phyloP scores from a whole-genome alignment of 2,329 filamentous ascomycete species.

The Zymoseptoria passerinii region DNA sequence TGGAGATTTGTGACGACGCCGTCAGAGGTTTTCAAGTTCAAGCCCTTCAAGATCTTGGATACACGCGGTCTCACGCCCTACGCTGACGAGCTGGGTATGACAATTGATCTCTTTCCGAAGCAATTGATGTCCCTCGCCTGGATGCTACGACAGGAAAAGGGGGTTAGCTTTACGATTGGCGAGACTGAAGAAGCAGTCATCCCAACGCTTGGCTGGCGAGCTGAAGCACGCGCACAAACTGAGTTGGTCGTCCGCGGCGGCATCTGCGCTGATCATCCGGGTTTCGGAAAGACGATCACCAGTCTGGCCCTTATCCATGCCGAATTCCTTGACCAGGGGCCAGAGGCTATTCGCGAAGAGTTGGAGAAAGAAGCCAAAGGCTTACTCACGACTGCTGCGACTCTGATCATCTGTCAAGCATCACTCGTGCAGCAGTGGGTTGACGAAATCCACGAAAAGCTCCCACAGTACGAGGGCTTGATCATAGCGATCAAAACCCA shows the following conservation, averaged over 20 bases:
- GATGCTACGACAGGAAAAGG: slow-evolving; percentile 50
- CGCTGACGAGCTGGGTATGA: slow-evolving; percentile 22
- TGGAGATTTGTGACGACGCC: slow-evolving; percentile 22
- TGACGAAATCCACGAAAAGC: slow-evolving; percentile 41
- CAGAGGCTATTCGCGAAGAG: slow-evolving; percentile 1
- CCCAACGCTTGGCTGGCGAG: slow-evolving; percentile 41
- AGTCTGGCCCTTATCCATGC: slow-evolving; percentile 49
- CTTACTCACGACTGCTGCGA: slow-evolving; percentile 45
- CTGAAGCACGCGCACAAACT: slow-evolving; percentile 45
- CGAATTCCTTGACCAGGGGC: slow-evolving; percentile 28
- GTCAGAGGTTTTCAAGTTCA: slow-evolving; percentile 3
- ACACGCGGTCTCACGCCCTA: slow-evolving; percentile 7
- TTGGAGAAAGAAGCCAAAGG: slow-evolving; percentile 16
- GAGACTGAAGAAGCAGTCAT: slow-evolving; percentile 51
- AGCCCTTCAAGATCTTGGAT: slow-evolving; percentile 15
- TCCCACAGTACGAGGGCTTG: slow-evolving; percentile 10
- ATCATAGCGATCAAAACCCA: slow-evolving; percentile 38
- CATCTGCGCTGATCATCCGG: slow-evolving; percentile 55
- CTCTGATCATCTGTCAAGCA: slow-evolving; percentile 50
- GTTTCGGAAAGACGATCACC: slow-evolving; percentile 59
- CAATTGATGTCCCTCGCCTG: slow-evolving; percentile 50
- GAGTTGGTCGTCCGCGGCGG: slow-evolving; percentile 46
- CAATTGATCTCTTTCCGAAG: slow-evolving; percentile 39
- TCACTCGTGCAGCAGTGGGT: slow-evolving; percentile 53
- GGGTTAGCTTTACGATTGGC: slow-evolving; percentile 41